These are phyloP conservation scores for Litsea cubeba DNA, from an alignment of 164 flowering plant species.

Conservation along the genomic window DNA sequence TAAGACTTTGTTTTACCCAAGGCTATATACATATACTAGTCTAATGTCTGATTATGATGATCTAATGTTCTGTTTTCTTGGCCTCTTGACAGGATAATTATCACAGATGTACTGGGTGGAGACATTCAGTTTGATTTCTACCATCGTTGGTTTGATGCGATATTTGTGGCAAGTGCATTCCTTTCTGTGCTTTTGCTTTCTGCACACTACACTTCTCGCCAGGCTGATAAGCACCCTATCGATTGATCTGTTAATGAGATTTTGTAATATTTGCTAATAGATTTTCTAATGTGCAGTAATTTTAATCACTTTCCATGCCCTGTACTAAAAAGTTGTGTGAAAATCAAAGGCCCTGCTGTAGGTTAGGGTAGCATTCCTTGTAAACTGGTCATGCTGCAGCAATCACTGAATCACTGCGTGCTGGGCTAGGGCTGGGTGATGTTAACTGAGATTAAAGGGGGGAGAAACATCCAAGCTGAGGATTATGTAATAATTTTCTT, in stretches of 20 bases:
- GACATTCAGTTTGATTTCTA: slow-evolving; percentile 97
- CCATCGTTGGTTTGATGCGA: slow-evolving; percentile 97
- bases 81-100: slow-evolving; percentile 62
- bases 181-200: slow-evolving; percentile 91
- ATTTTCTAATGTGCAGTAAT: not conserved
- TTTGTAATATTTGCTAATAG: not conserved
- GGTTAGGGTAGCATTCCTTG: too few relatives aligned
- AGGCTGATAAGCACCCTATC: slow-evolving; percentile 90
- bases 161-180: slow-evolving; percentile 97
- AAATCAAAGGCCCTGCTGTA: too few relatives aligned
- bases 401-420: too few relatives aligned
- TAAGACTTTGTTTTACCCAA: not conserved
- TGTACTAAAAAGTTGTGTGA: too few relatives aligned
- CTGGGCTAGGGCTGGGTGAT: too few relatives aligned
- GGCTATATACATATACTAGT: not conserved
- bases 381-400: too few relatives aligned
- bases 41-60: not conserved
- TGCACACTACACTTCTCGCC: slow-evolving; percentile 94
- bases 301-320: not conserved
- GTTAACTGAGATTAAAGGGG: too few relatives aligned
- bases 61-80: not conserved
- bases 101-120: slow-evolving; percentile 93
- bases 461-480: too few relatives aligned
- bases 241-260: slow-evolving; percentile 34
- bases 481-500: too few relatives aligned